These are phyloP conservation scores for Colletotrichum sp. DNA, from an alignment of 2,329 filamentous ascomycete species.

Conservation along the genomic window DNA sequence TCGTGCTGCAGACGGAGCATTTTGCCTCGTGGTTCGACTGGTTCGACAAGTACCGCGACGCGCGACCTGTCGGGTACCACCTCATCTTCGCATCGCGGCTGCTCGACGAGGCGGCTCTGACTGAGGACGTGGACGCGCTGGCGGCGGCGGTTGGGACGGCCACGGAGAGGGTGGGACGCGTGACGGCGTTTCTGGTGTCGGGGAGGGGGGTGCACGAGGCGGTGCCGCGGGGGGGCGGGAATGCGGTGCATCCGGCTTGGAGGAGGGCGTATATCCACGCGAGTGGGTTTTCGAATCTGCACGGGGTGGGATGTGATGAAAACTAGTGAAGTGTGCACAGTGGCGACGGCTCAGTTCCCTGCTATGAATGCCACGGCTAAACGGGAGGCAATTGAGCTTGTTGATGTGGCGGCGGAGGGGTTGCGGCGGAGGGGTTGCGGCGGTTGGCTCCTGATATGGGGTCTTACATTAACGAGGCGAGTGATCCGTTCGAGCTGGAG, in stretches of 20 bases:
- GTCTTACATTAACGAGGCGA: slow-evolving; percentile 19
- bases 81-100: slow-evolving; percentile 48
- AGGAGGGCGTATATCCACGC: slow-evolving; percentile 40
- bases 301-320: accelerated
- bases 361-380: slow-evolving; percentile 37
- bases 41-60: slow-evolving; percentile 41
- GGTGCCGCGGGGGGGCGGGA: slow-evolving; percentile 48
- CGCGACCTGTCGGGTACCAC: slow-evolving; percentile 37
- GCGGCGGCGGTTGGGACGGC: slow-evolving; percentile 41
- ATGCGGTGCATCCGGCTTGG: slow-evolving; percentile 54
- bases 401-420: slow-evolving; percentile 34
- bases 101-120: slow-evolving; percentile 41
- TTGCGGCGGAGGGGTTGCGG: slow-evolving; percentile 40
- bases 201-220: slow-evolving; percentile 50
- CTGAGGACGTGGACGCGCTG: slow-evolving; percentile 35
- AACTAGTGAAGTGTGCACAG: slow-evolving; percentile 26
- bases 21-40: slow-evolving; percentile 39
- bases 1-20: slow-evolving; percentile 16
- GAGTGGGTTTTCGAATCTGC: slow-evolving; percentile 33
- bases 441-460: slow-evolving; percentile 5
- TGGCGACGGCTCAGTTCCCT: slow-evolving; percentile 27
- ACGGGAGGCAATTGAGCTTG: slow-evolving; percentile 24
- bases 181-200: slow-evolving; percentile 44
- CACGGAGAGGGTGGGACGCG: slow-evolving; percentile 26
- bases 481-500: background rate